Conservation (phyloP, 1,284 basidiomycete genomes). For the Hymenochaete sp. region DNA sequence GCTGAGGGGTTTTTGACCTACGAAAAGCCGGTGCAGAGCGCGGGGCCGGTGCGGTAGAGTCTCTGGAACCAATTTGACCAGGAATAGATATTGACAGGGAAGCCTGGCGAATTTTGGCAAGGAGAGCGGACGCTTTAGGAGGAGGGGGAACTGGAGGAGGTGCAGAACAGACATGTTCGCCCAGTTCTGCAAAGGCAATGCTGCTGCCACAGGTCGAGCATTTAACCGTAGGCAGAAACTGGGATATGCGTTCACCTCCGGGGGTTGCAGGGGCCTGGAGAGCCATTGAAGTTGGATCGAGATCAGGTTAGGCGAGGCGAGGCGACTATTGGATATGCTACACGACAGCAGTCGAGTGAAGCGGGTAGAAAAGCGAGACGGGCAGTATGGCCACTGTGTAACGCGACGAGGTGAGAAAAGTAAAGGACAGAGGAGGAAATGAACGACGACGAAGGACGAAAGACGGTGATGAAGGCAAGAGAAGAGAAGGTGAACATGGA, state of each 20-base stretch:
- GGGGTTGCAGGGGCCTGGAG: constrained; percentile 8
- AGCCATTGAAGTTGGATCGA: constrained; percentile 12
- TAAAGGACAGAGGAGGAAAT: not conserved
- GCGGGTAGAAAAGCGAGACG: no score
- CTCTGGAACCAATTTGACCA: not conserved
- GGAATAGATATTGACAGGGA: constrained; percentile 8
- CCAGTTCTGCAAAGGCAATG: constrained; percentile 31
- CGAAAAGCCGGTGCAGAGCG: constrained; percentile 1
- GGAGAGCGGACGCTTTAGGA: constrained; percentile 13
- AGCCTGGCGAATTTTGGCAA: constrained; percentile 16
- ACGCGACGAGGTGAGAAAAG: not conserved
- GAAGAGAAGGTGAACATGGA: constrained; percentile 4
- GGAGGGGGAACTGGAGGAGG: constrained; percentile 12
- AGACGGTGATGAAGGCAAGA: constrained; percentile 3
- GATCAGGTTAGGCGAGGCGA: not conserved
- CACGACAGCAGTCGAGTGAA: not conserved
- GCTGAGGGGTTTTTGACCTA: constrained; percentile 15
- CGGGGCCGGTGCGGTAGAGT: not conserved
- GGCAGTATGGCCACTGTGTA: no score
- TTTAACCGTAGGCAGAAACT: constrained; percentile 71
- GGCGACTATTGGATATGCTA: not conserved
- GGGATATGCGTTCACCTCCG: constrained; percentile 45
- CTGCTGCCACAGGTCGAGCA: constrained; percentile 67
- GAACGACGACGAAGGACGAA: constrained; percentile 1
- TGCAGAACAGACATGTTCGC: constrained; percentile 18